Percentiles rank a stretch among this genome's conserved stretches.
phyloP scores from a whole-genome alignment of 108 stramenopile genomes.

The Skeletonema grethae region DNA sequence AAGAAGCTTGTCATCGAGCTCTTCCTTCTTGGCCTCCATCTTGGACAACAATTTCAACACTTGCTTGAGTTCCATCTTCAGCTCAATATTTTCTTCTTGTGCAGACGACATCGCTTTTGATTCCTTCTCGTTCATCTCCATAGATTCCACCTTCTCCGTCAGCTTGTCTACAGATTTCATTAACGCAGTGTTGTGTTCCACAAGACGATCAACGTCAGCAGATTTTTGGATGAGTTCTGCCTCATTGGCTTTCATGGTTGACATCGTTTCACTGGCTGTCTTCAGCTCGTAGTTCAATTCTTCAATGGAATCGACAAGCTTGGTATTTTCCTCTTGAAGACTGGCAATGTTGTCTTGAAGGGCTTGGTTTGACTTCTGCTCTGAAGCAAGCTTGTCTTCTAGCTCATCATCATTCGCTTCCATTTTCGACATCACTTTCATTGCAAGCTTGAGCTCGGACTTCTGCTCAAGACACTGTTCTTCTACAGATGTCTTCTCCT shows the following conservation, averaged over 20 bases:
- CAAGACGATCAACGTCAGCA: too few species aligned
- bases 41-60: background rate
- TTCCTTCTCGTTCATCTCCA: too few species aligned
- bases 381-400: background rate
- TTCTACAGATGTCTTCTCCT: background rate
- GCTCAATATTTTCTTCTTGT: background rate
- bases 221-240: too few species aligned
- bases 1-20: background rate
- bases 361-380: background rate
- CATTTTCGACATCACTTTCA: background rate
- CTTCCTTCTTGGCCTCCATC: background rate
- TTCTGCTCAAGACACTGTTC: background rate
- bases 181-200: background rate
- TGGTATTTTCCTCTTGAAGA: background rate
- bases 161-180: background rate
- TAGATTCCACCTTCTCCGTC: background rate
- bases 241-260: too few species aligned
- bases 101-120: too few species aligned
- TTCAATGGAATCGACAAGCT: too few species aligned
- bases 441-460: background rate
- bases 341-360: background rate
- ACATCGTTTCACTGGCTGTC: too few species aligned
- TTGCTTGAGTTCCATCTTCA: background rate
- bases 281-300: too few species aligned
- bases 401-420: background rate